phyloP scores from a whole-genome alignment of 2,329 filamentous ascomycete species.

The Sarocladiaceae sp. region DNA sequence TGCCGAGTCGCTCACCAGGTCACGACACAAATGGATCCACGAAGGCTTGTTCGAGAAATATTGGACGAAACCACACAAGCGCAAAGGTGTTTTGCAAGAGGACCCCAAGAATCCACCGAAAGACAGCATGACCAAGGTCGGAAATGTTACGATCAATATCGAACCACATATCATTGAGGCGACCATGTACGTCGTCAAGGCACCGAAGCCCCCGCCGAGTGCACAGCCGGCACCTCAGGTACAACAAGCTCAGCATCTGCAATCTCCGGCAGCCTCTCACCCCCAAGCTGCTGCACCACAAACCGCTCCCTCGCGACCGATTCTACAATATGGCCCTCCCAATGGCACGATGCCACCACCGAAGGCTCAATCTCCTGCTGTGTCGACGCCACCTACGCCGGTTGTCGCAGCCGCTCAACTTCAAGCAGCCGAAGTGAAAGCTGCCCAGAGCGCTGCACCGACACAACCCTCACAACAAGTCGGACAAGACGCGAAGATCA shows the following conservation, averaged over 20 bases:
- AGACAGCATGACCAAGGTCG: slow-evolving; percentile 69
- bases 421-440: neutral
- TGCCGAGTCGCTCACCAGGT: slow-evolving; percentile 67
- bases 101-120: slow-evolving; percentile 64
- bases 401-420: neutral
- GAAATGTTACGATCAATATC: slow-evolving; percentile 68
- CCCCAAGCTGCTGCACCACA: slow-evolving; percentile 19
- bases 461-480: slow-evolving; percentile 8
- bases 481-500: neutral
- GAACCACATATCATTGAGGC: slow-evolving; percentile 79
- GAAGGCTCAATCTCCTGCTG: slow-evolving; percentile 11
- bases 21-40: slow-evolving; percentile 67
- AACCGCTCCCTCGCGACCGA: slow-evolving; percentile 37
- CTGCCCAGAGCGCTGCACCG: neutral
- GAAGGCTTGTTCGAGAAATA: slow-evolving; percentile 73
- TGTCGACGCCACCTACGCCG: slow-evolving; percentile 13
- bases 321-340: slow-evolving; percentile 63
- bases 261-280: slow-evolving; percentile 14
- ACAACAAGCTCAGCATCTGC: slow-evolving; percentile 14
- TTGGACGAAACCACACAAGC: slow-evolving; percentile 69
- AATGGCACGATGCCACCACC: slow-evolving; percentile 55
- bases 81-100: slow-evolving; percentile 60
- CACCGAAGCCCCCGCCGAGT: slow-evolving; percentile 44
- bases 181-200: slow-evolving; percentile 68
- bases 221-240: slow-evolving; percentile 28